Base-by-base conservation (phyloP, 805 yeast species). In the Yarrowia osloensis region DNA sequence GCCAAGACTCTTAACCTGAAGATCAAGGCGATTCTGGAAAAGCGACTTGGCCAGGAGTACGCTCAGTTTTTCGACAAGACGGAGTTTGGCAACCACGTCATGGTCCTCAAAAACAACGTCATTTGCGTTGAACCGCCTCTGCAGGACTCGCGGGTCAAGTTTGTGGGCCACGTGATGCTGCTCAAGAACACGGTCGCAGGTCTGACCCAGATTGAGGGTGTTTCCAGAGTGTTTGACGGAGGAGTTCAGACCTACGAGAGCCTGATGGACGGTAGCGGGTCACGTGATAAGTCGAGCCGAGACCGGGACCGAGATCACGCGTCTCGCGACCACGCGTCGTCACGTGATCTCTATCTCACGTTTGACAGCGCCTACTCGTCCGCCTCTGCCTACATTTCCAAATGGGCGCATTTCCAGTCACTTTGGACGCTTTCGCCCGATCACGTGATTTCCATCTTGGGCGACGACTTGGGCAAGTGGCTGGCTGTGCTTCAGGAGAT, bases 351-450 rank as follows among this genome's bases (percentile, higher is more conserved):
- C n/a, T 61, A 44, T 40, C 24, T 44, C 11, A 31, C 54, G 4
- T 61, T 61, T 31, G 66, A 61, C 15, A 33, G 22, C 3, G 49
- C 52, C 13, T 61, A 61, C 54, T 22, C 52, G 12, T 54, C 73
- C 2, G 81, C 84, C 0, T 52, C 70, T 0, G 62, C 19, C 0
- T 87, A 86, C 70, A 74, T 83, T 19, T 66, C 71, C 1, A 77
- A 78, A 19, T 90, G 96, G 96, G 71, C 73, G 1, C 76, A 75
- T 22, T 78, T 88, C 29, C 89, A 87, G 72, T 74, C 81, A 0
- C 74, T 89, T 4, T 87, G 92, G 90, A 86, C 84, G 68, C 71
- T 87, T 11, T 78, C 81, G 15, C 70, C 81, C 0, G 81, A 79
- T 1, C 78, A 78, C 0, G 81, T 85, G 3, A 75, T 75, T 26